Conservation (phyloP, 208 protist species). For the Acanthamoeba triangularis region DNA sequence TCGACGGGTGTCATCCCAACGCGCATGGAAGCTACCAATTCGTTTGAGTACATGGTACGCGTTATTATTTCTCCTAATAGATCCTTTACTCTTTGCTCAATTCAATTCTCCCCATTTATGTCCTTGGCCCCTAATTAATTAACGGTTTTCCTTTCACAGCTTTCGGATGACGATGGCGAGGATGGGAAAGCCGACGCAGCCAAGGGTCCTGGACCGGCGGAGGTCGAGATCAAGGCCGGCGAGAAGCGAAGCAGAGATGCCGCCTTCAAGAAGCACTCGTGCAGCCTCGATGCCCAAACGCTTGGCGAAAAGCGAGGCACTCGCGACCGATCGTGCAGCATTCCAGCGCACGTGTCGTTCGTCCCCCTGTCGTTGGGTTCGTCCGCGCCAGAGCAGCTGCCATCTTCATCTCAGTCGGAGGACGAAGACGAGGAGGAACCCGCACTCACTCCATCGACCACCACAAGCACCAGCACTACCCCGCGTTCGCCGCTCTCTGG, state of each 20-base stretch:
- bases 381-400: neutral
- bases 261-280: constrained; percentile 44
- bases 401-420: neutral
- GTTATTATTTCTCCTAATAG: neutral
- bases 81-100: neutral
- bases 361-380: neutral
- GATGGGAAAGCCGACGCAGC: neutral
- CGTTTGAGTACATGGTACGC: constrained; percentile 43
- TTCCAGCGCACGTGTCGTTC: neutral
- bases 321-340: neutral
- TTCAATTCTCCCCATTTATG: neutral
- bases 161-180: neutral
- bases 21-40: neutral
- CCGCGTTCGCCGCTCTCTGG: neutral
- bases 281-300: neutral
- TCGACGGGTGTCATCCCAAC: constrained; percentile 12
- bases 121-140: neutral
- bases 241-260: constrained; percentile 12
- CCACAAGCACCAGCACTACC: neutral
- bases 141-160: neutral
- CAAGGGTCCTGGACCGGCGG: neutral
- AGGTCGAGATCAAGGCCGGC: constrained; percentile 26
- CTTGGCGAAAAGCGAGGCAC: neutral
- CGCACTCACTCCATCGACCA: neutral
- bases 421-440: neutral